Evolutionary conservation across 106 monocot genomes (phyloP).

Genomic region (Xerophyta viscosa): DNA sequence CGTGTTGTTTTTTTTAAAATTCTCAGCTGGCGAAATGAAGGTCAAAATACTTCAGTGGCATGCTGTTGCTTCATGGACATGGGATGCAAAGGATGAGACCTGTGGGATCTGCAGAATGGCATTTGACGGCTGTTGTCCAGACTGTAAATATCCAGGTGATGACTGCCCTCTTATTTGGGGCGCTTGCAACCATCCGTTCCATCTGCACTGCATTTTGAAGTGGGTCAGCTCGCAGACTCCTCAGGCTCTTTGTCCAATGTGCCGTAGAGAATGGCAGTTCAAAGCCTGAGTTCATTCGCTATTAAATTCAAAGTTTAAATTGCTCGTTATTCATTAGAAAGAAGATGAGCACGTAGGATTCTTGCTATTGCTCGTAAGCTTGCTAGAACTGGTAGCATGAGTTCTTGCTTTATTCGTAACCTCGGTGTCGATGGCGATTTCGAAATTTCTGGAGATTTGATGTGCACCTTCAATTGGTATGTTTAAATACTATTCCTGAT

Average conservation of each 20-base stretch:
- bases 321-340: no score
- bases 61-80: constrained; percentile 79
- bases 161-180: constrained; percentile 93
- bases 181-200: constrained; percentile 73
- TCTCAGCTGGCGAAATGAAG: constrained; percentile 33
- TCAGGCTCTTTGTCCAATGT: constrained; percentile 81
- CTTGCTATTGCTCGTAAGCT: no score
- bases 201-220: constrained; percentile 83
- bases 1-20: background rate
- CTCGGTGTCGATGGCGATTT: no score
- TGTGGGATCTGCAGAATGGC: constrained; percentile 90
- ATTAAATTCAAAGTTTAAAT: no score
- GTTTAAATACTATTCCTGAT: no score
- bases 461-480: no score
- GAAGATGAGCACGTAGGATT: no score
- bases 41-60: constrained; percentile 71
- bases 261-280: constrained; percentile 86
- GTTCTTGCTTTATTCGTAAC: no score
- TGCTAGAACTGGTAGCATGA: no score
- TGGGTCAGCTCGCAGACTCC: constrained; percentile 81
- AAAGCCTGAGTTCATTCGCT: constrained; percentile 68
- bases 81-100: constrained; percentile 84
- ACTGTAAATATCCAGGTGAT: constrained; percentile 86
- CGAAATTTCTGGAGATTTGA: no score
- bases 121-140: constrained; percentile 86